These are phyloP conservation scores for Zasmidium cellare DNA, from an alignment of 2,329 filamentous ascomycete genomes.

Conservation along the genomic window DNA sequence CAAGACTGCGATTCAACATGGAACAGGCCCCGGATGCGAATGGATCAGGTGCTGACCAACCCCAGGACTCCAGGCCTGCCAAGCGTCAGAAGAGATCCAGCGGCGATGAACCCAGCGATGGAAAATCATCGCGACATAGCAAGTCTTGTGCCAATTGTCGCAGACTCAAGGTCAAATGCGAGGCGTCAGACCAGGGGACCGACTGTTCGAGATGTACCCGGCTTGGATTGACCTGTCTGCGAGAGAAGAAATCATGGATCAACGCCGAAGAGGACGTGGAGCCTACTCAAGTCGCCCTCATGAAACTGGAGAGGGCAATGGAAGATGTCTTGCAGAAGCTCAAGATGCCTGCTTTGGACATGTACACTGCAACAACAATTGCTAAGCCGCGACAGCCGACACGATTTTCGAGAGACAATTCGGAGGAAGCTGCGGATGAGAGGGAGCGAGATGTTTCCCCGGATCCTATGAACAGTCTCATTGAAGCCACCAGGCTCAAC, in stretches of 20 bases:
- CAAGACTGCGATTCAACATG: neutral
- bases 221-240: conserved; percentile 5
- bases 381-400: conserved; percentile 5
- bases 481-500: conserved; percentile 12
- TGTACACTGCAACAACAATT: conserved; percentile 11
- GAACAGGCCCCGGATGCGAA: neutral
- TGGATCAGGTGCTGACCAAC: neutral
- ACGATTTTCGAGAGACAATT: conserved; percentile 1
- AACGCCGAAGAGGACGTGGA: neutral
- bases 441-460: conserved; percentile 7
- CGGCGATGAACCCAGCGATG: neutral
- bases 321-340: conserved; percentile 13
- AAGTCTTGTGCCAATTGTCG: conserved; percentile 12
- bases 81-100: neutral
- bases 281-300: conserved; percentile 4
- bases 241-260: conserved; percentile 8
- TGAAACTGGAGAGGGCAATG: conserved; percentile 12
- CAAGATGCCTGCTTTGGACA: conserved; percentile 11
- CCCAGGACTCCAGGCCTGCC: neutral
- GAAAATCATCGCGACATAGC: conserved; percentile 1
- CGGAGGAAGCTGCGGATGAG: neutral
- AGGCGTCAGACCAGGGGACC: neutral
- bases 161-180: conserved; percentile 13
- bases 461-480: conserved; percentile 16
- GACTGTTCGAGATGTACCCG: conserved; percentile 12